Conservation (phyloP, 2,329 filamentous ascomycete species). For the Camptophora hylomeconis region DNA sequence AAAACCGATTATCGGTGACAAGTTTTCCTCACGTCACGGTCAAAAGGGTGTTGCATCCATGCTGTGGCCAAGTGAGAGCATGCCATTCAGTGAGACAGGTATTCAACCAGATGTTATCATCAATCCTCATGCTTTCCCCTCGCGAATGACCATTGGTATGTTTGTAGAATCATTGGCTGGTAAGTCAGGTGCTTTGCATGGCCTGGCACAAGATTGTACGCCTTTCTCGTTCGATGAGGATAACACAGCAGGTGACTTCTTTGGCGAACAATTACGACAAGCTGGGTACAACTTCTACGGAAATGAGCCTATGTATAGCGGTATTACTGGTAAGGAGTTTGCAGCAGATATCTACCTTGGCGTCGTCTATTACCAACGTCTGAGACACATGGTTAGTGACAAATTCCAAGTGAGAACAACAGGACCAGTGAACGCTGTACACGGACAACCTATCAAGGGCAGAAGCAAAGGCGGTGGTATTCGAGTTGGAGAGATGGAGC, state of each 20-base stretch:
- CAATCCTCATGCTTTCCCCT: constrained; percentile 98
- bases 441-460: constrained; percentile 93
- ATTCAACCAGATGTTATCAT: constrained; percentile 98
- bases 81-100: constrained; percentile 93
- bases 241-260: constrained; percentile 84
- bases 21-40: constrained; percentile 96
- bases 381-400: constrained; percentile 99
- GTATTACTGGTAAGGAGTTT: constrained; percentile 89
- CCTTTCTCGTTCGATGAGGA: constrained; percentile 91
- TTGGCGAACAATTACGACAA: constrained; percentile 87
- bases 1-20: constrained; percentile 88
- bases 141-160: constrained; percentile 99
- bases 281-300: constrained; percentile 97
- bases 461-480: constrained; percentile 95
- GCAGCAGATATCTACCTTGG: constrained; percentile 93
- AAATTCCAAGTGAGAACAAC: constrained; percentile 98
- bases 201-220: constrained; percentile 88
- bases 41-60: constrained; percentile 96
- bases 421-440: constrained; percentile 77
- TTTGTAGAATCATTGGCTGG: constrained; percentile 95
- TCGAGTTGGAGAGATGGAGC: constrained; percentile 98
- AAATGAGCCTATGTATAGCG: constrained; percentile 97
- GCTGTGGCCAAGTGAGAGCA: constrained; percentile 85
- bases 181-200: constrained; percentile 87
- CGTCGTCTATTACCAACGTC: constrained; percentile 93